Percentiles rank a stretch among this genome's conserved stretches.
Conservation (phyloP, 192 early-diverging fungal genomes). For the Coemansia sp. region DNA sequence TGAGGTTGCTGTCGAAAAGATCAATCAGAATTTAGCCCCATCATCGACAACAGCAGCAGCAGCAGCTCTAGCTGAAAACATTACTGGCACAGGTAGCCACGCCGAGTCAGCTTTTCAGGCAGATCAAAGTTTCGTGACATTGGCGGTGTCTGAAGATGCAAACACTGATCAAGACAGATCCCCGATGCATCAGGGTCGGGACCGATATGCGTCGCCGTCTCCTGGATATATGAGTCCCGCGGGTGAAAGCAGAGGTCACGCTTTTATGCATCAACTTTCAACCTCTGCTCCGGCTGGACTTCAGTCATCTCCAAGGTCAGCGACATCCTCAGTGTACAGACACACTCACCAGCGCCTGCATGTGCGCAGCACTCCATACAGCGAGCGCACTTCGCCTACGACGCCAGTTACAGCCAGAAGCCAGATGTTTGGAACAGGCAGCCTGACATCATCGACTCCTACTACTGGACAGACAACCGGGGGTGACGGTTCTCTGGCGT, state of each 20-base stretch:
- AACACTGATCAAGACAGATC: background rate
- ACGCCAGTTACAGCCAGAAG: background rate
- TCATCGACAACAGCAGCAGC: background rate
- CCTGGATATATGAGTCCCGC: background rate
- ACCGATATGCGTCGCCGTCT: constrained; percentile 1
- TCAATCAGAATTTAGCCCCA: background rate
- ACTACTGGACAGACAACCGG: background rate
- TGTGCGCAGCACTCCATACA: constrained; percentile 1
- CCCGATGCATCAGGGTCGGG: constrained; percentile 7
- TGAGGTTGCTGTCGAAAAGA: background rate
- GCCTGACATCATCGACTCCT: too few species aligned
- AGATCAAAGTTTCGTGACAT: background rate
- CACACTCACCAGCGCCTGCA: background rate
- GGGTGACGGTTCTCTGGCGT: background rate
- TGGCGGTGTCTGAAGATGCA: background rate
- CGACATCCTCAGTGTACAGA: constrained; percentile 5
- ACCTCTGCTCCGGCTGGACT: background rate
- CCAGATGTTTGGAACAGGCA: too few species aligned
- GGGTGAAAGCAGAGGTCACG: background rate
- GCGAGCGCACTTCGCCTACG: background rate
- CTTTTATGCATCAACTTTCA: background rate
- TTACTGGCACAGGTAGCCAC: too few species aligned
- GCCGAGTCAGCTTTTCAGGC: too few species aligned
- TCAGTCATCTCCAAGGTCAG: background rate
- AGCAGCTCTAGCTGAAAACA: too few species aligned